phyloP scores from a whole-genome alignment of 345 rosid genomes.

The Eucalyptus cloeziana region DNA sequence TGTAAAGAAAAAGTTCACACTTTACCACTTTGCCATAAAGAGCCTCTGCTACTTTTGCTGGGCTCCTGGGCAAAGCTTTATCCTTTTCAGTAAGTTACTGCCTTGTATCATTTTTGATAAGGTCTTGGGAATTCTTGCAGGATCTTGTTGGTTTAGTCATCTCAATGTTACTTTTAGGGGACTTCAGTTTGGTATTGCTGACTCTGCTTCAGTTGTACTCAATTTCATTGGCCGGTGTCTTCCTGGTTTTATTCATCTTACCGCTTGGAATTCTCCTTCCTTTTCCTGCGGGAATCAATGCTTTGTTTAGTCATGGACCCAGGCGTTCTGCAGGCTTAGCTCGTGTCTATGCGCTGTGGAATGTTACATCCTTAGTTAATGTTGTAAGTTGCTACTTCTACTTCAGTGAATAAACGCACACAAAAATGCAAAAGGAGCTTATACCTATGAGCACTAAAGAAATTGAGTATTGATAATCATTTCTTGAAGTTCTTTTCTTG shows the following conservation, averaged over 20 bases:
- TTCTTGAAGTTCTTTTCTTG: neutral
- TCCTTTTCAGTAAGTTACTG: neutral
- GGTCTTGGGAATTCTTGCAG: slow-evolving; percentile 18
- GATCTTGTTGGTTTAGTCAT: slow-evolving; percentile 99
- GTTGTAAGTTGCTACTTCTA: slow-evolving; percentile 50
- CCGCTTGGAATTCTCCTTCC: slow-evolving; percentile 95
- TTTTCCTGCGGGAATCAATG: slow-evolving; percentile 98
- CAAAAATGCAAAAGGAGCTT: neutral
- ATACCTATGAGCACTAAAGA: neutral
- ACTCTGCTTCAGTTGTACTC: slow-evolving; percentile 96
- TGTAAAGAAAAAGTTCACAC: neutral
- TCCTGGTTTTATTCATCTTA: slow-evolving; percentile 75
- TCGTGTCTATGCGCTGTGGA: slow-evolving; percentile 95
- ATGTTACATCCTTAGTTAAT: slow-evolving; percentile 70
- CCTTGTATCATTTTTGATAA: neutral
- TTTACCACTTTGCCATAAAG: neutral
- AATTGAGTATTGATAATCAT: neutral
- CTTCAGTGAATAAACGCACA: neutral
- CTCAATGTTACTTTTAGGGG: slow-evolving; percentile 94
- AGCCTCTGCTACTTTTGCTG: neutral
- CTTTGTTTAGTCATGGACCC: slow-evolving; percentile 95
- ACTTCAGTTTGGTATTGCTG: slow-evolving; percentile 97
- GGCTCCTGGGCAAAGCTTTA: neutral
- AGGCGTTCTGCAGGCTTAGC: slow-evolving; percentile 97
- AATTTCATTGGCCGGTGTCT: slow-evolving; percentile 69